Evolutionary conservation across 2,329 filamentous ascomycete genomes (phyloP).

Genomic region (Arthrobotrys pseudoclavata): DNA sequence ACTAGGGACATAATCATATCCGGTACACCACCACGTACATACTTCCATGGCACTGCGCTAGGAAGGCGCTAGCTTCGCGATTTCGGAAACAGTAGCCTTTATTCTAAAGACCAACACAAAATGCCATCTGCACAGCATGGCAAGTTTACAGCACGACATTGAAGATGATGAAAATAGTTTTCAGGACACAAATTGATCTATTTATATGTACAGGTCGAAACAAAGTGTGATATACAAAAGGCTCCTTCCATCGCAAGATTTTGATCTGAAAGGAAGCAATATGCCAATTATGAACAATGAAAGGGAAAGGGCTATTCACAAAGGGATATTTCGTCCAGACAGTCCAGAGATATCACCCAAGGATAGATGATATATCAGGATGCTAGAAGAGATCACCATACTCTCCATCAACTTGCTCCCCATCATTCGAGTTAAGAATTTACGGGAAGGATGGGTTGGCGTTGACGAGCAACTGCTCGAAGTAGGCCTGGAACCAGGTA

Average conservation of each 20-base stretch:
- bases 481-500: conserved; percentile 68
- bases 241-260: conserved; percentile 24
- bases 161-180: background rate
- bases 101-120: too few species aligned
- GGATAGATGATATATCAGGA: conserved; percentile 1
- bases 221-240: conserved; percentile 59
- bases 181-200: conserved; percentile 53
- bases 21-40: too few species aligned
- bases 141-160: too few species aligned
- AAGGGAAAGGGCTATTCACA: conserved; percentile 55
- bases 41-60: too few species aligned
- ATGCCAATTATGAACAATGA: conserved; percentile 59
- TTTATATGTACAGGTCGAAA: conserved; percentile 60
- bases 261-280: conserved; percentile 29
- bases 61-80: too few species aligned
- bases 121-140: too few species aligned
- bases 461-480: conserved; percentile 68
- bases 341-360: background rate
- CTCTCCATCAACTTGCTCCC: conserved; percentile 23
- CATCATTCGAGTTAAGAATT: conserved; percentile 34
- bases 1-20: too few species aligned
- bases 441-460: conserved; percentile 64
- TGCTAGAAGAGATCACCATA: conserved; percentile 27
- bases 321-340: conserved; percentile 18
- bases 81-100: too few species aligned